Evolutionary conservation across 768 basidiomycete genomes (phyloP).

Genomic region (Tylopilus plumbeoviolaceoides): DNA sequence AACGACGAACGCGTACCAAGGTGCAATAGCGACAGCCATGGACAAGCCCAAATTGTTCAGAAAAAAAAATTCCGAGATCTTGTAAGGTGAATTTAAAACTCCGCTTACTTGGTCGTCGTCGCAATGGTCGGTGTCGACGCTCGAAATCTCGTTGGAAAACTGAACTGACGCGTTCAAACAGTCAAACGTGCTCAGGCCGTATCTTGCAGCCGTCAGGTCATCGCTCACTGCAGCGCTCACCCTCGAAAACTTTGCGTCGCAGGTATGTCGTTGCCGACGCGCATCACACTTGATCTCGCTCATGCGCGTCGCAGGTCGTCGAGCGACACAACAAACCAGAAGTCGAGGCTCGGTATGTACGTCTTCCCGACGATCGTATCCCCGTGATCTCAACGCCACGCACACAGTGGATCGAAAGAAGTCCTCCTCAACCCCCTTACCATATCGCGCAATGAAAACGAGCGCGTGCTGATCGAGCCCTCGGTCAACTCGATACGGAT

Average conservation of each 20-base stretch:
- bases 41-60: conserved; percentile 20
- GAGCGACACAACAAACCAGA: conserved; percentile 98
- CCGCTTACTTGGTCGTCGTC: conserved; percentile 33
- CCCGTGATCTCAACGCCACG: conserved; percentile 2
- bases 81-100: conserved; percentile 35
- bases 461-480: conserved; percentile 94
- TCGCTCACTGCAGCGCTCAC: conserved; percentile 97
- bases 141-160: neutral
- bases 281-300: conserved; percentile 10
- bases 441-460: conserved; percentile 96
- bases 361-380: neutral
- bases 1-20: conserved; percentile 49
- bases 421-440: conserved; percentile 89
- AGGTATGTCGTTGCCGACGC: conserved; percentile 31
- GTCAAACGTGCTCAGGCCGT: conserved; percentile 95
- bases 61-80: neutral
- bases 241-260: conserved; percentile 96
- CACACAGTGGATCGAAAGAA: conserved; percentile 81
- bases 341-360: conserved; percentile 75
- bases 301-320: conserved; percentile 58
- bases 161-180: conserved; percentile 30
- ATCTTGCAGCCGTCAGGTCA: conserved; percentile 92
- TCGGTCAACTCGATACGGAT: conserved; percentile 96
- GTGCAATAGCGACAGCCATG: conserved; percentile 60
- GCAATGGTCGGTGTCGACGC: conserved; percentile 46